phyloP scores from a whole-genome alignment of 2,329 filamentous ascomycete genomes.

The Hortaea sp. region DNA sequence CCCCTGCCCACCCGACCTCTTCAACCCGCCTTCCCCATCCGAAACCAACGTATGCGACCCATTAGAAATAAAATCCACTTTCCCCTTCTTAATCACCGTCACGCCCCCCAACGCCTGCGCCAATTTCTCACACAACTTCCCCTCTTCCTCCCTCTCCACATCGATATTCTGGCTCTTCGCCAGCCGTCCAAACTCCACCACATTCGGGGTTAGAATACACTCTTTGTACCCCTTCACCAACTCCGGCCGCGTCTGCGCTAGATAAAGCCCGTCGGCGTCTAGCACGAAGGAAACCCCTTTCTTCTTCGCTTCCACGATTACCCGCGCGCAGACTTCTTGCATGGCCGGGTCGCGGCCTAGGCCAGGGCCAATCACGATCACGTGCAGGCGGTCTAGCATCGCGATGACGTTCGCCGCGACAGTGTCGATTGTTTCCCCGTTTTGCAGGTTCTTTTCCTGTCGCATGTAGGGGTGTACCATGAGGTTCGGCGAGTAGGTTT shows the following conservation, averaged over 20 bases:
- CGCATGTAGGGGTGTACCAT: conserved; percentile 98
- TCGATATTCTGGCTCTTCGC: conserved; percentile 66
- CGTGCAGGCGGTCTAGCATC: conserved; percentile 80
- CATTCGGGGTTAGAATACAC: conserved; percentile 87
- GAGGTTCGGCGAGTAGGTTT: conserved; percentile 93
- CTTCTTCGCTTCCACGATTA: conserved; percentile 69
- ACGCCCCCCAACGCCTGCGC: conserved; percentile 73
- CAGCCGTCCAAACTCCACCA: conserved; percentile 80
- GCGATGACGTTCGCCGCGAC: conserved; percentile 61
- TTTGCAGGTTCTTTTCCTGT: conserved; percentile 52
- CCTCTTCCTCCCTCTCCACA: conserved; percentile 38
- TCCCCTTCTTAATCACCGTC: conserved; percentile 83
- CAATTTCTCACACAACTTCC: conserved; percentile 56
- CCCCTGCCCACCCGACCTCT: conserved; percentile 88
- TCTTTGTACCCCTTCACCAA: conserved; percentile 71
- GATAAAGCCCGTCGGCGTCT: conserved; percentile 77
- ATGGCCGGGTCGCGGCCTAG: conserved; percentile 83
- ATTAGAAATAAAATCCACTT: conserved; percentile 72
- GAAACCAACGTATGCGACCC: conserved; percentile 64
- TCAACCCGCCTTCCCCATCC: conserved; percentile 70
- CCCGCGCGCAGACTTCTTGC: conserved; percentile 70
- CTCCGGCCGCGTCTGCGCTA: conserved; percentile 66
- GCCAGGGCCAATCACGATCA: conserved; percentile 85
- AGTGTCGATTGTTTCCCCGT: conserved; percentile 47
- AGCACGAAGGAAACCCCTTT: conserved; percentile 69